These are phyloP conservation scores for Pythium biforme DNA, from an alignment of 352 stramenopile genomes.

Conservation along the genomic window DNA sequence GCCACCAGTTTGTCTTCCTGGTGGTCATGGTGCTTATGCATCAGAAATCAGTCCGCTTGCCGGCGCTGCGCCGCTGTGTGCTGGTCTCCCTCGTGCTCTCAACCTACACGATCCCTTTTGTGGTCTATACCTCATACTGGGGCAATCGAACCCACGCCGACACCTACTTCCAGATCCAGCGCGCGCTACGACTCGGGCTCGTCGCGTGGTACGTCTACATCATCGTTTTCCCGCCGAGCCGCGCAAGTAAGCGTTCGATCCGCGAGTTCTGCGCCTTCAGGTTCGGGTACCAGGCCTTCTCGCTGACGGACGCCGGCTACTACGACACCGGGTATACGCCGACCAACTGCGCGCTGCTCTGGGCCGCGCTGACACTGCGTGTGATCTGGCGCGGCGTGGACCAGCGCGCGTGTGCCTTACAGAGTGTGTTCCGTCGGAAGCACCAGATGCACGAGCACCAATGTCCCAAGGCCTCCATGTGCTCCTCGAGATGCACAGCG, in stretches of 20 bases:
- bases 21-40: conserved; percentile 57
- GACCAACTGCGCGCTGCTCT: conserved; percentile 42
- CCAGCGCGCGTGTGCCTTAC: conserved; percentile 45
- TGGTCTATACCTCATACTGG: too few relatives aligned
- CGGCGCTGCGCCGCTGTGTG: conserved; percentile 45
- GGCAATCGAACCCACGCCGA: too few relatives aligned
- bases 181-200: conserved; percentile 12
- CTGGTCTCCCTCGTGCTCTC: conserved; percentile 44
- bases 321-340: conserved; percentile 4
- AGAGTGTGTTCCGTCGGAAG: conserved; percentile 14
- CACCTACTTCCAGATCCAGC: not conserved
- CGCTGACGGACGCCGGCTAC: conserved; percentile 2
- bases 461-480: conserved; percentile 46
- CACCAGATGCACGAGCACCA: conserved; percentile 15
- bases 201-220: conserved; percentile 27
- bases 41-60: conserved; percentile 52
- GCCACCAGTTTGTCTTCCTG: conserved; percentile 52
- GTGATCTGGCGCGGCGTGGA: conserved; percentile 70
- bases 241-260: conserved; percentile 14
- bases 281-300: conserved; percentile 3
- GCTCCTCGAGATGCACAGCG: conserved; percentile 58
- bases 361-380: conserved; percentile 48
- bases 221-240: conserved; percentile 15
- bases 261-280: not conserved
- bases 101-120: conserved; percentile 58